Conservation (phyloP, 169 alveolate species). For the Cyclospora cayetanensis region DNA sequence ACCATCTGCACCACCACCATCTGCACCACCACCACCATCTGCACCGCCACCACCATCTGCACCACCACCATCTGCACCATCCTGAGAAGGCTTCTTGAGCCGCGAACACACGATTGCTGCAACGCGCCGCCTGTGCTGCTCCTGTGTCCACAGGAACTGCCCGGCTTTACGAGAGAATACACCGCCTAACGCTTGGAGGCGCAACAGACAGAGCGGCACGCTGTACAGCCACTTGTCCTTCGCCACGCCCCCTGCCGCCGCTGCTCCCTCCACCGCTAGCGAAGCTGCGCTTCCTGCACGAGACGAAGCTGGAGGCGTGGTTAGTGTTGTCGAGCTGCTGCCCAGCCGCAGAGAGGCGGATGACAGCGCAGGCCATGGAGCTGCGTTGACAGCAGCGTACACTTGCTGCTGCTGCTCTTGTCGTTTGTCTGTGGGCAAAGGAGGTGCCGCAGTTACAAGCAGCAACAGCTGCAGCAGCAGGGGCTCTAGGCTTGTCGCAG, state of each 20-base stretch:
- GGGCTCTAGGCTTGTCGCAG: background rate
- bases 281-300: too few relatives aligned
- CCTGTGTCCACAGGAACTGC: background rate
- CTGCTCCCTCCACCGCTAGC: too few relatives aligned
- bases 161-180: background rate
- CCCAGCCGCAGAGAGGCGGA: background rate
- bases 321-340: background rate
- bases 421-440: background rate
- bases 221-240: background rate
- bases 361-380: background rate
- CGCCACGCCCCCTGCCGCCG: background rate
- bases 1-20: background rate
- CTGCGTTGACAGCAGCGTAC: background rate
- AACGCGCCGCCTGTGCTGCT: background rate
- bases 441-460: background rate
- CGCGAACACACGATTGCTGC: background rate
- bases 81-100: background rate
- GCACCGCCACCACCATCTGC: background rate
- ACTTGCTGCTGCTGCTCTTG: background rate
- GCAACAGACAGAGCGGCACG: background rate
- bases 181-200: background rate
- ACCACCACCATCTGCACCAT: background rate
- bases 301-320: too few relatives aligned
- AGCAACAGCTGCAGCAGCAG: background rate
- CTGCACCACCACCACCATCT: background rate